Base-by-base conservation (phyloP, 108 stramenopile species). In the Aurantiochytrium sp. region DNA sequence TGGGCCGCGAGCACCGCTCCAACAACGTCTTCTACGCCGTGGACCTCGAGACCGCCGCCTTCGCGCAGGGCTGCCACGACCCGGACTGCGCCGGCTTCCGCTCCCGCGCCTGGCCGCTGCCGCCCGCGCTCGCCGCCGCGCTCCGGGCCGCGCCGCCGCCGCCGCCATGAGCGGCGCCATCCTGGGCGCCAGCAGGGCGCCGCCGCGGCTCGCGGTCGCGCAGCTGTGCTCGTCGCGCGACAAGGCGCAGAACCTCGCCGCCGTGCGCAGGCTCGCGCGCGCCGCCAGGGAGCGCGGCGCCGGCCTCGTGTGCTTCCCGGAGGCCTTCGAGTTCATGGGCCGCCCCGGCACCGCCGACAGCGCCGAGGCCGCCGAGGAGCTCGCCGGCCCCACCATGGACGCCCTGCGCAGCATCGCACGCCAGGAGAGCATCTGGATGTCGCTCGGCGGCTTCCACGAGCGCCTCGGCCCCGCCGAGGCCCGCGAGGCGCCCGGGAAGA, bases 391-490 rank as follows among this genome's bases (percentile, higher is more conserved):
- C 4, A 90, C 89, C 50, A 86, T 91, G 85, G 52, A 22, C 59
- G 73, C 85, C 4, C 86, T 89, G 48, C 52, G 54, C 3, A 42
- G 31, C 22, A 37, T 92, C 17, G 92, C 92, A 8, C 53, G 45
- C 31, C 52, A 91, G 30, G 39, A 86, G 17, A 86, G 54, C 15
- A 27, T 91, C 19, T 92, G 91, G 91, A 85, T 92, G 21, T 91
- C 90, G 4, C 89, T 92, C 4, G 92, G 92, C 17, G 92, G 92
- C 5, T 92, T 92, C 81, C 90, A 90, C 42, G 92, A 92, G 86
- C 31, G 21, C 17, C 45, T 86, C 31, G 32, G 10, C 10, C 32
- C 54, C 2, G n/a, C 41, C 24, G 89, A 88, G 4, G 55, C 37
- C 4, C 15, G 12, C 8, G 34, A 65, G 10, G 59, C 59, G 59